phyloP scores from a whole-genome alignment of 352 stramenopile species.

The Phytophthora rubi region DNA sequence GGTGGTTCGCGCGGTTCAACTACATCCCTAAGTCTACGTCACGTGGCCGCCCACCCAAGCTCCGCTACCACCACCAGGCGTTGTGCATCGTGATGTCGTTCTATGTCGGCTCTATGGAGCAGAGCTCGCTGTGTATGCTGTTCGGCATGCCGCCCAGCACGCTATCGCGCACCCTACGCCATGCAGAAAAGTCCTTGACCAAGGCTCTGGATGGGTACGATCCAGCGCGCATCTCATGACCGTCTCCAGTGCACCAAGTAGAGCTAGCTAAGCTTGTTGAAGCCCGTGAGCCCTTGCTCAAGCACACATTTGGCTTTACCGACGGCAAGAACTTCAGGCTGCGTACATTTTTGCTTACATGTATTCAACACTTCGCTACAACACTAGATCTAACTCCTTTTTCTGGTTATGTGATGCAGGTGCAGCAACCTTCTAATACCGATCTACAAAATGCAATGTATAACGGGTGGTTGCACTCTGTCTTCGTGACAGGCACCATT shows the following conservation, averaged over 20 bases:
- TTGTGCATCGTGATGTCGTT: neutral
- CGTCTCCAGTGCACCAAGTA: neutral
- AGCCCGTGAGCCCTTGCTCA: neutral
- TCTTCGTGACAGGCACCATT: neutral
- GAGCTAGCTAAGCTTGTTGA: conserved; percentile 1
- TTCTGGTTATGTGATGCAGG: neutral
- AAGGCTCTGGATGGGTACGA: neutral
- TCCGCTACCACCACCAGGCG: neutral
- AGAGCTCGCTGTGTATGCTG: neutral
- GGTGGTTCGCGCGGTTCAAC: neutral
- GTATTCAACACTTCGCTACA: neutral
- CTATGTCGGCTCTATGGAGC: neutral
- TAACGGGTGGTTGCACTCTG: neutral
- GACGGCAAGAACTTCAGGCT: neutral
- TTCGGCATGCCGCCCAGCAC: neutral
- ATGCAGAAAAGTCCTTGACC: neutral
- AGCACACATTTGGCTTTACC: neutral
- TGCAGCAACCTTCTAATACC: neutral
- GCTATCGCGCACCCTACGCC: neutral
- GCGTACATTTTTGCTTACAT: neutral
- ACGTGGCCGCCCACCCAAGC: neutral
- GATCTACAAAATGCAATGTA: conserved; percentile 1
- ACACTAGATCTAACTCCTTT: neutral
- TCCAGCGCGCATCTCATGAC: neutral
- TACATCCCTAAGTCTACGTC: neutral